Conservation (phyloP, 2,329 filamentous ascomycete species). For the Dichotomopilus funicola region DNA sequence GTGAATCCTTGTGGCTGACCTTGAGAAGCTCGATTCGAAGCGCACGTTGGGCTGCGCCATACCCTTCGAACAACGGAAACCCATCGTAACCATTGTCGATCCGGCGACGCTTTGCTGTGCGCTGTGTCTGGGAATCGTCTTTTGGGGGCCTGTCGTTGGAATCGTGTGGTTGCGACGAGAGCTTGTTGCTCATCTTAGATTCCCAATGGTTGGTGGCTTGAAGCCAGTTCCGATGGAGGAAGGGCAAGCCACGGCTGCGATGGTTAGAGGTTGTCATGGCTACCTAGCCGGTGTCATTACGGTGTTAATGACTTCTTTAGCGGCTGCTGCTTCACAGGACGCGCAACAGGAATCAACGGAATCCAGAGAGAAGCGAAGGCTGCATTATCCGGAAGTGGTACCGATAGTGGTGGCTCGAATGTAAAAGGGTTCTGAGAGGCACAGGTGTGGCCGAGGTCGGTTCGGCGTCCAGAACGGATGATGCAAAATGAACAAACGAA, state of each 20-base stretch:
- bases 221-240: slow-evolving; percentile 50
- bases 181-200: slow-evolving; percentile 38
- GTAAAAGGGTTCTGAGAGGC: too few species aligned
- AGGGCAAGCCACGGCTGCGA: slow-evolving; percentile 45
- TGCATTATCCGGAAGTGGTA: slow-evolving; percentile 2
- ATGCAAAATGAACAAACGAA: too few species aligned
- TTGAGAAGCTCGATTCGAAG: slow-evolving; percentile 49
- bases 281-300: slow-evolving; percentile 18
- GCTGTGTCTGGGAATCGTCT: slow-evolving; percentile 32
- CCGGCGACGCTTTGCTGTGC: slow-evolving; percentile 46
- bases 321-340: background rate
- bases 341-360: background rate
- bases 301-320: slow-evolving; percentile 6
- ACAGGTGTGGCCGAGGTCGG: too few species aligned
- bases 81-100: slow-evolving; percentile 36
- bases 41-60: slow-evolving; percentile 29
- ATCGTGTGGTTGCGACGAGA: slow-evolving; percentile 34
- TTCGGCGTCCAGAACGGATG: too few species aligned
- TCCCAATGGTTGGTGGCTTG: slow-evolving; percentile 40
- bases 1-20: slow-evolving; percentile 43
- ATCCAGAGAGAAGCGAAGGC: background rate
- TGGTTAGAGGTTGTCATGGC: slow-evolving; percentile 44
- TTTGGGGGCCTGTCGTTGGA: slow-evolving; percentile 22
- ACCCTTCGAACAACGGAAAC: slow-evolving; percentile 23
- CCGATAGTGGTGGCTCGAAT: too few species aligned